Evolutionary conservation across 768 basidiomycete species (phyloP).

Genomic region (Boletus rubroflammeus): DNA sequence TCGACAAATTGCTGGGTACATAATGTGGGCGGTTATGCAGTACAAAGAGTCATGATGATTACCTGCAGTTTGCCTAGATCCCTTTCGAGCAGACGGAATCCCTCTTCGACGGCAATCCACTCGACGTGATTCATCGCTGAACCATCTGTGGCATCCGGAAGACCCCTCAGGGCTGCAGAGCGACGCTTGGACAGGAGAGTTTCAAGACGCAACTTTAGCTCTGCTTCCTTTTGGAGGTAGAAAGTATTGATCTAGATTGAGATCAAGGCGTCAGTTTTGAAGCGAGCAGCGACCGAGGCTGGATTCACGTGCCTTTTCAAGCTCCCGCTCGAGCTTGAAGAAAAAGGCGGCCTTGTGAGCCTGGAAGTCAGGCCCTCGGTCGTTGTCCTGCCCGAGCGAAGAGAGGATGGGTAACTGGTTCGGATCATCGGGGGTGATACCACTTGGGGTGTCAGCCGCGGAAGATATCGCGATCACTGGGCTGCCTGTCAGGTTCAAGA

Average conservation of each 20-base stretch:
- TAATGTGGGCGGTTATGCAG: constrained; percentile 12
- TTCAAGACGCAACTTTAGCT: constrained; percentile 86
- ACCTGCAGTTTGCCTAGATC: constrained; percentile 96
- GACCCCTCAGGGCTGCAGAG: constrained; percentile 68
- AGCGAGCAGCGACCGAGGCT: constrained; percentile 1
- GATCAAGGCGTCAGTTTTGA: constrained; percentile 1
- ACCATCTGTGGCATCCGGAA: constrained; percentile 65
- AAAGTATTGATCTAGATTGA: constrained; percentile 86
- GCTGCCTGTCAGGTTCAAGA: constrained; percentile 34
- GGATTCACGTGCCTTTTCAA: constrained; percentile 76
- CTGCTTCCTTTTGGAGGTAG: constrained; percentile 96
- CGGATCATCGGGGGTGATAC: constrained; percentile 36
- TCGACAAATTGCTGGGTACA: constrained; percentile 85
- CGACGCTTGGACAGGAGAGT: constrained; percentile 92
- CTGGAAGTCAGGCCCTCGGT: constrained; percentile 81
- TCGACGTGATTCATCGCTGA: constrained; percentile 65
- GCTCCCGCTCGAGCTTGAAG: constrained; percentile 95
- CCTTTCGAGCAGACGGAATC: constrained; percentile 88
- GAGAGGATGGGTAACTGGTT: constrained; percentile 58
- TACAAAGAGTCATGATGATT: constrained; percentile 17
- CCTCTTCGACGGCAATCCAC: constrained; percentile 96
- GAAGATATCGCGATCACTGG: constrained; percentile 30
- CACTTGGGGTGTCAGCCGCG: constrained; percentile 10
- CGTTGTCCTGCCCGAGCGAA: constrained; percentile 59
- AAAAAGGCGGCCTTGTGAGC: constrained; percentile 98